Conservation (phyloP, 495 filamentous ascomycete species). For the Penicillium herquei region DNA sequence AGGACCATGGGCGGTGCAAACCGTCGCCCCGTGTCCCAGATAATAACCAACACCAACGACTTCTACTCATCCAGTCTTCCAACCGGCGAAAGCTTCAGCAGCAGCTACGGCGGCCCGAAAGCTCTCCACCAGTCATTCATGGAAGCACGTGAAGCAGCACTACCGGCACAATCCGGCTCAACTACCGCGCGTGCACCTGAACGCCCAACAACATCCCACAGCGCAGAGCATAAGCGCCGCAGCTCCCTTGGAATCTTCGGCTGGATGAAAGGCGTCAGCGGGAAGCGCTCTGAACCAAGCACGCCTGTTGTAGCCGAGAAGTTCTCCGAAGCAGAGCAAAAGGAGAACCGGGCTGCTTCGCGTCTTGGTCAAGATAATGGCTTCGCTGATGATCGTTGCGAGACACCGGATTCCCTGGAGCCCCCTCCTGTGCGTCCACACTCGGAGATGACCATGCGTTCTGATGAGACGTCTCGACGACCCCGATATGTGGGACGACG, state of each 20-base stretch:
- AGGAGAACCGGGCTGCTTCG: slow-evolving; percentile 12
- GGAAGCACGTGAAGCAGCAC: slow-evolving; percentile 11
- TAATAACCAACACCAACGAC: slow-evolving; percentile 15
- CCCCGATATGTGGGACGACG: slow-evolving; percentile 42
- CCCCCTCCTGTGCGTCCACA: slow-evolving; percentile 10
- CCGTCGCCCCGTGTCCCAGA: slow-evolving; percentile 22
- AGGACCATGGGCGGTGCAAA: slow-evolving; percentile 11
- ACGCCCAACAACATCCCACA: slow-evolving; percentile 32
- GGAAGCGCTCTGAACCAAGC: slow-evolving; percentile 23
- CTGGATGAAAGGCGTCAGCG: slow-evolving; percentile 44
- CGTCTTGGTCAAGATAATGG: slow-evolving; percentile 15
- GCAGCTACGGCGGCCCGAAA: background rate
- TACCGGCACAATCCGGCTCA: slow-evolving; percentile 9
- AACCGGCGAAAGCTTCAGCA: slow-evolving; percentile 8
- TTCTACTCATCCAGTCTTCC: slow-evolving; percentile 10
- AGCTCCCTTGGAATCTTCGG: slow-evolving; percentile 42
- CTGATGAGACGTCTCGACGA: slow-evolving; percentile 24
- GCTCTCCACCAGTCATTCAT: slow-evolving; percentile 32
- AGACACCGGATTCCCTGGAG: slow-evolving; percentile 20
- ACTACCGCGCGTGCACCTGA: slow-evolving; percentile 20
- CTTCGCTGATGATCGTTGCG: slow-evolving; percentile 1
- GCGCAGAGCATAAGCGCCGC: slow-evolving; percentile 37
- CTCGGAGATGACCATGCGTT: slow-evolving; percentile 18
- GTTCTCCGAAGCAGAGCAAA: slow-evolving; percentile 4
- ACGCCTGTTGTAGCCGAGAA: slow-evolving; percentile 18